Conservation (phyloP, 1,139 yeast species). For the Yamadazyma friedrichii region DNA sequence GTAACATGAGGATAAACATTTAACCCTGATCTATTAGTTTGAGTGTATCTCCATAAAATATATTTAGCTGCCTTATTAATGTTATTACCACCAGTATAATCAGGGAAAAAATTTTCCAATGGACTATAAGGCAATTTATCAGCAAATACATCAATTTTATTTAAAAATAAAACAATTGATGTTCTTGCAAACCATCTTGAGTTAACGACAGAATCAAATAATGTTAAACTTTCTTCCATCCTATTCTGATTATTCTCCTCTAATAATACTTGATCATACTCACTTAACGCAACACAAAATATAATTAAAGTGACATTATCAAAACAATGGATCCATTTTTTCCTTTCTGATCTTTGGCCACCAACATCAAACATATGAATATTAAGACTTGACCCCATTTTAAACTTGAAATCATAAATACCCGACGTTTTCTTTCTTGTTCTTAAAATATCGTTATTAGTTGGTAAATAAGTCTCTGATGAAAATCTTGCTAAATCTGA, state of each 20-base stretch:
- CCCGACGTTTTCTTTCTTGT: constrained; percentile 94
- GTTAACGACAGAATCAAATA: constrained; percentile 88
- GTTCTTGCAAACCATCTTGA: constrained; percentile 93
- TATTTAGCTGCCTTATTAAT: constrained; percentile 93
- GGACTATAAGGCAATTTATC: constrained; percentile 84
- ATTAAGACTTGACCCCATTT: constrained; percentile 68
- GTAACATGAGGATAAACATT: constrained; percentile 89
- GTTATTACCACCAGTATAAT: constrained; percentile 85
- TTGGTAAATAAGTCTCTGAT: constrained; percentile 62
- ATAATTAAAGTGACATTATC: constrained; percentile 88
- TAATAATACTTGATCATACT: constrained; percentile 80
- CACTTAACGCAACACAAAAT: constrained; percentile 87
- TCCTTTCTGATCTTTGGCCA: constrained; percentile 90
- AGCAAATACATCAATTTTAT: constrained; percentile 87
- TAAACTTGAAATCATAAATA: constrained; percentile 78
- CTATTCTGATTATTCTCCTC: constrained; percentile 82
- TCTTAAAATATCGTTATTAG: constrained; percentile 73
- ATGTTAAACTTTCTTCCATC: constrained; percentile 78
- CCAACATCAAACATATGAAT: constrained; percentile 91
- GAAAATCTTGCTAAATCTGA: constrained; percentile 65
- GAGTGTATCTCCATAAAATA: constrained; percentile 87
- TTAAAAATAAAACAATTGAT: constrained; percentile 79
- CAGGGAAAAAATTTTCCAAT: constrained; percentile 80
- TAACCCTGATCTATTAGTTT: constrained; percentile 77
- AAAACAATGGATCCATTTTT: constrained; percentile 94